A percentile compares a stretch with the other conserved stretches of the same genome.
Evolutionary conservation across 2,329 filamentous ascomycete species (phyloP).

Genomic region (Pseudohalonectria lignicola): DNA sequence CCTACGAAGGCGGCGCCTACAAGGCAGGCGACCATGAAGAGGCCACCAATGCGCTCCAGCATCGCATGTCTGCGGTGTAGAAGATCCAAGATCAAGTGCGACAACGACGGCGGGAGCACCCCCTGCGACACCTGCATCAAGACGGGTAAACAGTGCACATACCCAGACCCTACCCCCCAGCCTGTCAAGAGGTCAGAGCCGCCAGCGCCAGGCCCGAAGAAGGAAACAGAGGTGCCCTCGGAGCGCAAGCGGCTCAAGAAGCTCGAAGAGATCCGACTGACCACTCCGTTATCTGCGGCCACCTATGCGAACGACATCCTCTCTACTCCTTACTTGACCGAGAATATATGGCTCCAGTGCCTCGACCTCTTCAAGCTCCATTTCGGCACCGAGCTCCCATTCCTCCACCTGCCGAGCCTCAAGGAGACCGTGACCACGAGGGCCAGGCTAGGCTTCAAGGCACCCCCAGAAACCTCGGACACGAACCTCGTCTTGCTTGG

Average conservation of each 20-base stretch:
- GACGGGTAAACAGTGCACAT: conserved; percentile 60
- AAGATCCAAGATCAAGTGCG: conserved; percentile 78
- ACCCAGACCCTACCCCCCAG: conserved; percentile 40
- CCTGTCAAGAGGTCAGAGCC: conserved; percentile 24
- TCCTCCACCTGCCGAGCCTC: conserved; percentile 57
- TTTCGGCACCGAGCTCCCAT: conserved; percentile 62
- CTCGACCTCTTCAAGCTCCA: conserved; percentile 62
- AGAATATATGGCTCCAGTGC: conserved; percentile 56
- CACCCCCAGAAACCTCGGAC: conserved; percentile 31
- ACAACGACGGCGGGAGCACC: conserved; percentile 62
- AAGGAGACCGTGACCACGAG: conserved; percentile 29
- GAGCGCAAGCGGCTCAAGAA: conserved; percentile 39
- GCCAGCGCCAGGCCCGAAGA: conserved; percentile 7
- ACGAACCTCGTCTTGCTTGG: conserved; percentile 49
- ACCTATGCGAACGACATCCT: conserved; percentile 46
- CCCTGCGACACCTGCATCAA: conserved; percentile 67
- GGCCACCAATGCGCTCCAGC: conserved; percentile 58
- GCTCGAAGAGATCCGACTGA: conserved; percentile 29
- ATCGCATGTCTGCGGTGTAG: conserved; percentile 70
- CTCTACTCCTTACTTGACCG: conserved; percentile 49
- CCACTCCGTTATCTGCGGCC: conserved; percentile 20
- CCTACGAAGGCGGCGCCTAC: conserved; percentile 14
- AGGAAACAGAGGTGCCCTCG: conserved; percentile 14
- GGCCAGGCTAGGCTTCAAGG: conserved; percentile 20
- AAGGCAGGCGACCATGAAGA: conserved; percentile 18